Conservation (phyloP, 805 yeast genomes). For the Wickerhamomyces rabaulensis region DNA sequence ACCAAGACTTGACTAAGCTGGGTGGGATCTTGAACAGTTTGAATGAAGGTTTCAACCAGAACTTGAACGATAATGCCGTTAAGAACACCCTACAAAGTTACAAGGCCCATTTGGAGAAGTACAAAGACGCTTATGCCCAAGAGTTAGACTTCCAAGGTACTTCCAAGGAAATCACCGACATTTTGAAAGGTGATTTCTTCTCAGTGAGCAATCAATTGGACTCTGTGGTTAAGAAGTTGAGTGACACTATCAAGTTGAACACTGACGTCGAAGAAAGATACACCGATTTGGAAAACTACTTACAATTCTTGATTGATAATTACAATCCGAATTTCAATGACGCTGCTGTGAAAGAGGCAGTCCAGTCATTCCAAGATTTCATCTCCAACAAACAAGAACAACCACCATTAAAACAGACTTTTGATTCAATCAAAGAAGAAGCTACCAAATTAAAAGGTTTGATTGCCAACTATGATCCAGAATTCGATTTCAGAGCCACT, state of each 20-base stretch:
- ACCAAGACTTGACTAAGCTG: constrained; percentile 17
- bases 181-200: not conserved
- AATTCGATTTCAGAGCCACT: not conserved
- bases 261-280: constrained; percentile 17
- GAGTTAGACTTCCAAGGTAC: not conserved
- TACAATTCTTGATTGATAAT: constrained; percentile 41
- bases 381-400: constrained; percentile 2
- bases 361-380: constrained; percentile 46
- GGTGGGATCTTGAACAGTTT: constrained; percentile 42
- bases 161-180: not conserved
- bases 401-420: not conserved
- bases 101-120: constrained; percentile 8
- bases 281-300: constrained; percentile 35
- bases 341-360: constrained; percentile 60
- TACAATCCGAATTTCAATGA: constrained; percentile 79
- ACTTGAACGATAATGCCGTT: constrained; percentile 84
- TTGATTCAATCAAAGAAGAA: constrained; percentile 2
- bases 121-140: constrained; percentile 3
- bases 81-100: constrained; percentile 58
- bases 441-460: not conserved
- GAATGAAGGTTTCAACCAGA: constrained; percentile 63
- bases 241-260: constrained; percentile 7
- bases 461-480: not conserved
- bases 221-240: constrained; percentile 4
- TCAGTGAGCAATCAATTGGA: not conserved